Base-by-base conservation (phyloP, 352 stramenopile species). In the Phytopythium helicoides region DNA sequence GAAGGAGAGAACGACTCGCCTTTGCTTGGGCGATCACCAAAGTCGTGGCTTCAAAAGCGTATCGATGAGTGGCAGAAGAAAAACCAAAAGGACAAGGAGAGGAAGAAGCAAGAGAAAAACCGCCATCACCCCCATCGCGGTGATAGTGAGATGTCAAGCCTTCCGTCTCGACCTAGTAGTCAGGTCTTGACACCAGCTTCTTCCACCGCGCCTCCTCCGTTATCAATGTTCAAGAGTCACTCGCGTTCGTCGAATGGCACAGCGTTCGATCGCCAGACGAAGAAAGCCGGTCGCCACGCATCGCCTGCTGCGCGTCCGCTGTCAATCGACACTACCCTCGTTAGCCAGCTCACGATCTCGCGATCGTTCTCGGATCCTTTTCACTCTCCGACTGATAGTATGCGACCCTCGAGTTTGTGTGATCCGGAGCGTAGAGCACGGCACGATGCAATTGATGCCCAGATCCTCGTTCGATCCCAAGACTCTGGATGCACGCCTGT, bases 11-110 rank as follows among this genome's bases (percentile, higher is more conserved):
- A 79, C 6, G 73, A 83, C 33, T 47, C 37, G 34, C 66, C 76
- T 16, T 25, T 68, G n/a, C 64, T 68, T 45, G 79, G 73, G 22
- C 71, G 70, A 0, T 89, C 82, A 3, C 80, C 82, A 1, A 76
- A 82, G 42, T 76, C 72, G 9, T 93, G 80, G 80, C 79, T 93
- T 47, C 80, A 93, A 50, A 53, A 53, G 19, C 76, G 81, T 6
- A 74, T 93, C 19, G 82, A 91, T 36, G 78, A 82, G 42, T 93
- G 82, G 82, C 80, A 90, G 53, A 88, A 89, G 46, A 79, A 88
- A 42, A 66, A 85, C 33, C 90, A 89, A 59, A 71, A 60, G 1
- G 78, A 90, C 53, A 93, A 91, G 26, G 81, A 91, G 40, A 86
- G 75, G 56, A 89, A 81, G 48, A 87, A 87, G 47, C 77, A 74